Evolutionary conservation across 2,329 filamentous ascomycete genomes (phyloP), one percentile per base, ranked within the genome.

Genomic region (Endothia cerciana): DNA sequence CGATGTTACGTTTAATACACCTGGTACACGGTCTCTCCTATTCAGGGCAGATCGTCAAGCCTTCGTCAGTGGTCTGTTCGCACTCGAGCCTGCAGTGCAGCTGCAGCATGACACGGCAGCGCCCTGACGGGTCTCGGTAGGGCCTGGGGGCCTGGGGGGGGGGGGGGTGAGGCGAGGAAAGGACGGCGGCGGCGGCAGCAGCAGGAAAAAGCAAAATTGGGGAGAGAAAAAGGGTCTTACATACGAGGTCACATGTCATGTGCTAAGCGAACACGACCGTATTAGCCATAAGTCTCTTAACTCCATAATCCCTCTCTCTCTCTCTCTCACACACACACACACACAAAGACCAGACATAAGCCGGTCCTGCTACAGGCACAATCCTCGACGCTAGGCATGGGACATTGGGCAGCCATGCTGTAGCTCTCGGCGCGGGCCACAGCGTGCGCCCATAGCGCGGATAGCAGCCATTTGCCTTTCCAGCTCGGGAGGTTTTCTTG

Each of bases 1-100:
- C 95, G 78, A 99, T 99, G 81, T 97, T 97, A 75, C 95, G 90
- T 82, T 98, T 99, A 80, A 98, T 92, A 83, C 95, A 99, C 81
- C 95, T 88, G 74, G 93, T 94, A 86, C 95, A 99, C 74, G 95
- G 95, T 77, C 95, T 90, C 83, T 97, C 93, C 93, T 96, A 78
- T 75, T 73, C 71, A 74, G 68, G 63, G 70, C 68, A 71, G 62
- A 57, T 25, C 36, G 63, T 38, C 66, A 72, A 70, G 71, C 73
- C 74, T 76, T 70, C 72, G 71, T 70, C 70, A 72, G 72, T 71
- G 73, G 72, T 70, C 68, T 73, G 75, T 79, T 70, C 79, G 77
- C 70, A 70, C 74, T 71, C 28, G 30, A 41, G 40, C 41, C 60
- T 63, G 65, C 68, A 67, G 62, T 66, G 71, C 71, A 71, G 72